Conservation (phyloP, 1,284 basidiomycete species). For the Hymenochaete sp. region DNA sequence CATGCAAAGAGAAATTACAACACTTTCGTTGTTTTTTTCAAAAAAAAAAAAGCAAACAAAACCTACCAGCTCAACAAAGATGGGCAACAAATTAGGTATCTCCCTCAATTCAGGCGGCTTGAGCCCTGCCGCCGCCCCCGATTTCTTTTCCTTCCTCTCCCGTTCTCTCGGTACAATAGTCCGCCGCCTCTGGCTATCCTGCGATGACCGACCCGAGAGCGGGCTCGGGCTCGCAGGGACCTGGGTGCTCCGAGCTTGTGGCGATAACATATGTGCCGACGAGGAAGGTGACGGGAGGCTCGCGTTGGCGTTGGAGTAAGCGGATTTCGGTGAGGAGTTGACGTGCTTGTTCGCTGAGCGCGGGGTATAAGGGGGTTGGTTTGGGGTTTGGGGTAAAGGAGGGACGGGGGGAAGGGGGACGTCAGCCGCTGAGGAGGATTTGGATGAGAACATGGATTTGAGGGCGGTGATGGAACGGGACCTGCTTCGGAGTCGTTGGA, state of each 20-base stretch:
- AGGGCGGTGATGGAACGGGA: constrained; percentile 13
- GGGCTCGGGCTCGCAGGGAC: constrained; percentile 23
- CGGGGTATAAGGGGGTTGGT: constrained; percentile 19
- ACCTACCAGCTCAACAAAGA: constrained; percentile 86
- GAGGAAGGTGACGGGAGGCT: background rate
- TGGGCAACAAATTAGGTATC: constrained; percentile 69
- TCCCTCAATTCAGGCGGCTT: constrained; percentile 71
- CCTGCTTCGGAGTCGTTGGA: constrained; percentile 13
- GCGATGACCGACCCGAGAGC: constrained; percentile 19
- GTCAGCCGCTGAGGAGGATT: background rate
- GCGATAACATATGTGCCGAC: no score
- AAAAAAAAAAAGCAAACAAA: background rate
- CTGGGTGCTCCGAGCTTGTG: background rate
- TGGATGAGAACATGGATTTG: constrained; percentile 12
- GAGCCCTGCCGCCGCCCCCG: constrained; percentile 38
- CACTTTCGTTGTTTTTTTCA: background rate
- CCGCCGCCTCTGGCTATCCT: constrained; percentile 23
- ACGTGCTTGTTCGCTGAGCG: constrained; percentile 17
- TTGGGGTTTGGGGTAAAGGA: no score
- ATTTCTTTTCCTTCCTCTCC: constrained; percentile 23
- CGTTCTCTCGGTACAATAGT: constrained; percentile 8
- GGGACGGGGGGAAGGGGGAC: constrained; percentile 32
- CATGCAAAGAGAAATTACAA: background rate
- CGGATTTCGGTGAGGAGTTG: background rate
- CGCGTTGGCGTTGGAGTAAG: background rate